Evolutionary conservation across 106 monocot genomes (phyloP), one percentile per base, ranked within the genome.

Genomic region (Hemerocallis citrina): DNA sequence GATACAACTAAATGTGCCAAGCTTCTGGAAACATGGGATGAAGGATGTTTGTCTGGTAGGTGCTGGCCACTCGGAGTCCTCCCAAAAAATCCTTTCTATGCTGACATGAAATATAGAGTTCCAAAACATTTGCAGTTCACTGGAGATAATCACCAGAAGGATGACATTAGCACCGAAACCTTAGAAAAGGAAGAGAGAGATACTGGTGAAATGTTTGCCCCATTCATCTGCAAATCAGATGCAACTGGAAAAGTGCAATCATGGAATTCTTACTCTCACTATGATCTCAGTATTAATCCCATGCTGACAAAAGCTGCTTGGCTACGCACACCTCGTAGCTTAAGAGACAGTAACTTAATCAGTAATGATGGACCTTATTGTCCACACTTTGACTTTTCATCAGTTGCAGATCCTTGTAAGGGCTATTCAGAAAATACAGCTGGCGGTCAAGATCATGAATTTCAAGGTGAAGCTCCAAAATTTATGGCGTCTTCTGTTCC

Each of bases 231-330:
- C 60, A 57, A 63, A 35, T 57, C 57, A 20, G 68, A 71, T 56
- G 23, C 32, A 55, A 8, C 11, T 42, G 55, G 43, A 48, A 54
- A 61, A 35, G 27, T 61, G 13, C 58, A 60, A 43, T 43, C 77
- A 34, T 73, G 61, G 67, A 61, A 54, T 30, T 61, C 15, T 42
- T 42, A 22, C 60, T 36, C 33, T 34, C 40, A 28, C 37, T 79
- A 85, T 77, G 61, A 79, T 72, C 72, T 91, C 34, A 72, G 74
- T 64, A 41, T 56, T 49, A 91, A 91, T 42, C 96, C 96, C 13
- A 66, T 75, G 29, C 16, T 84, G 37, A 46, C 62, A 37, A 84
- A 79, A 75, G 14, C 66, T 34, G 16, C 40, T 63, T 69, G 72
- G 84, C 55, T 72, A 64, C 40, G 28, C 68, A 68, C 20, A 31